Conservation (phyloP, 352 stramenopile species). For the Phytophthora sansomeana region DNA sequence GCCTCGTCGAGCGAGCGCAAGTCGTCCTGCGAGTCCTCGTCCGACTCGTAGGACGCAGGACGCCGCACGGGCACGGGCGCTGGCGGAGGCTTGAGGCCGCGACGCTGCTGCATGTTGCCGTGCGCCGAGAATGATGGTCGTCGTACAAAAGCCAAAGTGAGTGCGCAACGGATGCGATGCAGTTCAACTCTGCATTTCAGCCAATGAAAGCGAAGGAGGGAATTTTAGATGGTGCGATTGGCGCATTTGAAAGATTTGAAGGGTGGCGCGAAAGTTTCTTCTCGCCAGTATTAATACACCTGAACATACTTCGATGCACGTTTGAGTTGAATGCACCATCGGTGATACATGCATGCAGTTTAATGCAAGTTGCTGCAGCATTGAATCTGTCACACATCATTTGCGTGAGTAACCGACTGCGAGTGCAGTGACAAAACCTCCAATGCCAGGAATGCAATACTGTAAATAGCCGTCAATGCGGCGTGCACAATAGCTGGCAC, state of each 20-base stretch:
- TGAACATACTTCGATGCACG: background rate
- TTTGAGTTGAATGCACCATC: background rate
- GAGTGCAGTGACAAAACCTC: background rate
- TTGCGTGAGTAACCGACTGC: background rate
- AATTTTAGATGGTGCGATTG: constrained; percentile 23
- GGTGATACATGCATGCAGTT: background rate
- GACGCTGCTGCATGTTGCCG: constrained; percentile 12
- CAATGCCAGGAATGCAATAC: constrained; percentile 19
- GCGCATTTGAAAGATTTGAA: constrained; percentile 22
- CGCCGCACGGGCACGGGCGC: too few species aligned
- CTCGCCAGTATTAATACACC: background rate
- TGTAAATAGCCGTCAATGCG: constrained; percentile 24
- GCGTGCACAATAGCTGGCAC: background rate
- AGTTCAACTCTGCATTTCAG: constrained; percentile 25
- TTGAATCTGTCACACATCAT: constrained; percentile 4
- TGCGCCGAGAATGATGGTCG: constrained; percentile 20
- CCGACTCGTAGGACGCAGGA: constrained; percentile 17
- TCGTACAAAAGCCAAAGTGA: constrained; percentile 18
- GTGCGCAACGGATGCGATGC: constrained; percentile 21
- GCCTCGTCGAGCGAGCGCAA: constrained; percentile 23
- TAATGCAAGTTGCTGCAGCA: background rate
- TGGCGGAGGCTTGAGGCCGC: constrained; percentile 17
- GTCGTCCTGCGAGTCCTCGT: constrained; percentile 36
- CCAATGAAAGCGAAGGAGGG: constrained; percentile 17
- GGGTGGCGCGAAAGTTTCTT: constrained; percentile 18